A percentile compares a stretch with the other conserved stretches of the same genome.
Evolutionary conservation across 2,329 filamentous ascomycete genomes (phyloP).

Genomic region (Scorias spongiosa): DNA sequence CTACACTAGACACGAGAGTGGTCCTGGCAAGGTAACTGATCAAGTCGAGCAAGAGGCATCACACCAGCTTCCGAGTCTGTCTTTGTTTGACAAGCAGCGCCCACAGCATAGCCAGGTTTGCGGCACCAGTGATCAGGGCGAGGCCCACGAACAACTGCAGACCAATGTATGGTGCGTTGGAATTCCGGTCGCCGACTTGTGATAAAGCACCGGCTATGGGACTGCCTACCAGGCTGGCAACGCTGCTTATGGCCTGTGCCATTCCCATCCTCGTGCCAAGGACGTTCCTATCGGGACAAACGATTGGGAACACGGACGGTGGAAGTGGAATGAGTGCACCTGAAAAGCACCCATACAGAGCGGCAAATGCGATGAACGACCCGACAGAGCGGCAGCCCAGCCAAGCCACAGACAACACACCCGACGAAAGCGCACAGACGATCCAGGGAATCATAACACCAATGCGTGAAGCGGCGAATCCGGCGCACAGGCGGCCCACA

Average conservation of each 20-base stretch:
- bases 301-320: conserved; percentile 25
- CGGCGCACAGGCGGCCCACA: conserved; percentile 35
- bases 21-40: no score
- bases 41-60: neutral
- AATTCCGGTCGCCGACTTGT: conserved; percentile 2
- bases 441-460: conserved; percentile 41
- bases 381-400: conserved; percentile 28
- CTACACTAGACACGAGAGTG: no score
- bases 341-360: conserved; percentile 30
- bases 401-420: conserved; percentile 41
- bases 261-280: conserved; percentile 33
- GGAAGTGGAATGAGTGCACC: conserved; percentile 32
- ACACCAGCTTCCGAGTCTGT: conserved; percentile 10
- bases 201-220: conserved; percentile 31
- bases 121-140: conserved; percentile 14
- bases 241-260: conserved; percentile 28
- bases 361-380: conserved; percentile 27
- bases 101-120: conserved; percentile 13
- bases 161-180: conserved; percentile 11
- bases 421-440: conserved; percentile 30
- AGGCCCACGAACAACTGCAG: conserved; percentile 17
- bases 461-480: conserved; percentile 33
- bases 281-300: conserved; percentile 32
- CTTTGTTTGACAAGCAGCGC: conserved; percentile 11
- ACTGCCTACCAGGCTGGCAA: conserved; percentile 29